phyloP scores from a whole-genome alignment of 306 rosid species.

The Sophora flavescens region DNA sequence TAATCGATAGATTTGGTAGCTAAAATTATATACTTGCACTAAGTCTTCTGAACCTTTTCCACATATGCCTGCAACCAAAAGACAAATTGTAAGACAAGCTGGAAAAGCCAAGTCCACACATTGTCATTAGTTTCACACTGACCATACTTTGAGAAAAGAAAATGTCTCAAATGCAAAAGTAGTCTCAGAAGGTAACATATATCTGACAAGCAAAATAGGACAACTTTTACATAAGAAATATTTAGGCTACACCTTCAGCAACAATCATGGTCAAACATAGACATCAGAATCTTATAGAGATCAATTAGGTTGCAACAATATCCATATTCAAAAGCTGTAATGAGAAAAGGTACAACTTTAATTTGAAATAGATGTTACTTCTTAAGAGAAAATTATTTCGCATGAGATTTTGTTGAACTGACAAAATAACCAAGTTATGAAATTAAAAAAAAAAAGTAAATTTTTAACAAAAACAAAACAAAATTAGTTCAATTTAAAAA shows the following conservation, averaged over 20 bases:
- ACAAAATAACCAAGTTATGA: conserved; percentile 16
- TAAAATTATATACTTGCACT: conserved; percentile 39
- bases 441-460: not conserved
- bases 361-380: not conserved
- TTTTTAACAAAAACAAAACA: not conserved
- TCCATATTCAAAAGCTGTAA: conserved; percentile 7
- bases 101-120: conserved; percentile 15
- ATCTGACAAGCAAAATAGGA: conserved; percentile 10
- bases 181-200: conserved; percentile 14
- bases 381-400: not conserved
- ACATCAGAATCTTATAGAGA: not conserved
- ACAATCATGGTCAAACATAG: not conserved
- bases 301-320: conserved; percentile 22
- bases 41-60: conserved; percentile 69
- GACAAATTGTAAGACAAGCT: conserved; percentile 3
- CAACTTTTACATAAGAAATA: not conserved
- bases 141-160: not conserved
- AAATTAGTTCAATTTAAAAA: not conserved
- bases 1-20: conserved; percentile 20
- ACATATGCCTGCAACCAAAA: conserved; percentile 76
- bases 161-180: not conserved
- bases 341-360: not conserved
- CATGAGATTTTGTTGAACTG: not conserved
- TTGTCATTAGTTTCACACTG: not conserved
- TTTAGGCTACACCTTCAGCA: conserved; percentile 11